Percentiles rank a stretch among this genome's conserved stretches.
Conservation (phyloP, 495 filamentous ascomycete genomes). For the Aspergillus nanangensis region DNA sequence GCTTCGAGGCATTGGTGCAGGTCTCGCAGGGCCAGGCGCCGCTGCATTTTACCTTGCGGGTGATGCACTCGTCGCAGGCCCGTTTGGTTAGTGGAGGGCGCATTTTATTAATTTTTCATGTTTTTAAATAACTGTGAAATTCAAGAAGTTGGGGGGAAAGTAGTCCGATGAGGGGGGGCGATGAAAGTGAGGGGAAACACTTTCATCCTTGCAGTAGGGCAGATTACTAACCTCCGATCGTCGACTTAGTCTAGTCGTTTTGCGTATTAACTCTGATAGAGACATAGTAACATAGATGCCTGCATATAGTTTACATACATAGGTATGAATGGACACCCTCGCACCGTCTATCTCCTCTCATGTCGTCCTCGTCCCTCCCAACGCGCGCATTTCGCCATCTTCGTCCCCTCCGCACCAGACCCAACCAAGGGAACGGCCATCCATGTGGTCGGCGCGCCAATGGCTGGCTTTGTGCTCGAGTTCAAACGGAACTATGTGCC, state of each 20-base stretch:
- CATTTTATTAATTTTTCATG: too few relatives aligned
- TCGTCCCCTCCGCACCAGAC: conserved; percentile 19
- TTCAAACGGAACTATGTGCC: conserved; percentile 24
- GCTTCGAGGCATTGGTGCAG: conserved; percentile 16
- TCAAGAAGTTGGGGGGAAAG: too few relatives aligned
- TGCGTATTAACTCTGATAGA: too few relatives aligned
- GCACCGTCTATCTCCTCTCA: conserved; percentile 17
- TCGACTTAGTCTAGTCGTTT: too few relatives aligned
- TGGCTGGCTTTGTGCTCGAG: conserved; percentile 26
- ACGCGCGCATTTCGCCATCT: conserved; percentile 31
- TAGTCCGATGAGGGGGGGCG: too few relatives aligned
- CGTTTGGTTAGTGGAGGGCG: conserved; percentile 19
- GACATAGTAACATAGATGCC: too few relatives aligned
- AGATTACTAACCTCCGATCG: too few relatives aligned
- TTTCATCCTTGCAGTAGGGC: too few relatives aligned
- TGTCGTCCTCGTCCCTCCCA: conserved; percentile 18
- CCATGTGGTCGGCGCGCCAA: conserved; percentile 27
- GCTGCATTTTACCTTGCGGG: conserved; percentile 29
- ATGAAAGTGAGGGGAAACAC: too few relatives aligned
- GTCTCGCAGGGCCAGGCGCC: conserved; percentile 28
- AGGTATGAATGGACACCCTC: conserved; percentile 26
- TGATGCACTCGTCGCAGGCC: conserved; percentile 29
- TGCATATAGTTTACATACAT: too few relatives aligned
- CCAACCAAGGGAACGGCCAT: conserved; percentile 22
- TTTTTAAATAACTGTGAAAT: too few relatives aligned